These are phyloP conservation scores for Escallonia herrerae DNA, from an alignment of 129 eudicot genomes.

Conservation along the genomic window DNA sequence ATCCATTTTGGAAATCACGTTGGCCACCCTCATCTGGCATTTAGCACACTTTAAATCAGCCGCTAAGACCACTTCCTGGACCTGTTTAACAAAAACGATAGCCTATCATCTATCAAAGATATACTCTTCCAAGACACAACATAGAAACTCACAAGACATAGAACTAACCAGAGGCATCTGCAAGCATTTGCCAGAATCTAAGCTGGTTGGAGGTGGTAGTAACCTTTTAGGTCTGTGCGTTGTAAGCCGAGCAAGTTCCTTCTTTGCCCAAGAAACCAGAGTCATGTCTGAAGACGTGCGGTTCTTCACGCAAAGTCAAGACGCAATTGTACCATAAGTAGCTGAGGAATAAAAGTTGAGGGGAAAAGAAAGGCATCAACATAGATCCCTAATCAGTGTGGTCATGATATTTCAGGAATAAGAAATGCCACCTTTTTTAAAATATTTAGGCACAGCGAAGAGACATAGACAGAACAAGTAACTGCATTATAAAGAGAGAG, in stretches of 20 bases:
- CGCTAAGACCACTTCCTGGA: slow-evolving; percentile 12
- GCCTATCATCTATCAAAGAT: too few species aligned
- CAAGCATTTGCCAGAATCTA: slow-evolving; percentile 2
- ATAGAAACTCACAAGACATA: background rate
- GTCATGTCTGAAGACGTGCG: slow-evolving; percentile 4
- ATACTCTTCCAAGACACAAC: too few species aligned
- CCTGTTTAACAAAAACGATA: background rate
- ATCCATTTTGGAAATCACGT: slow-evolving; percentile 9
- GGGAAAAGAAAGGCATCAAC: background rate
- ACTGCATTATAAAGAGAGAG: background rate
- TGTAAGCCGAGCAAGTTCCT: slow-evolving; percentile 16
- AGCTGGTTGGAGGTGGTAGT: slow-evolving; percentile 7
- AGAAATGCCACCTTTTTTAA: slow-evolving; percentile 7
- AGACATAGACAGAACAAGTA: slow-evolving; percentile 3
- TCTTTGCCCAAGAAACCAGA: slow-evolving; percentile 19
- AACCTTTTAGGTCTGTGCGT: slow-evolving; percentile 5
- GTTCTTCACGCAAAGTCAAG: background rate
- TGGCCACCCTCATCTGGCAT: slow-evolving; percentile 17
- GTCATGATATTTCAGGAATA: background rate
- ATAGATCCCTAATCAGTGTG: background rate
- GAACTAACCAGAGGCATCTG: slow-evolving; percentile 4
- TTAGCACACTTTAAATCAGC: slow-evolving; percentile 21
- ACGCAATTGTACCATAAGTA: background rate
- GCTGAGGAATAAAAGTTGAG: too few species aligned
- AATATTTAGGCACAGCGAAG: slow-evolving; percentile 1